A percentile compares a stretch with the other conserved stretches of the same genome.
These are phyloP conservation scores for Hypocreales sp. DNA, from an alignment of 2,329 filamentous ascomycete genomes.

Conservation along the genomic window DNA sequence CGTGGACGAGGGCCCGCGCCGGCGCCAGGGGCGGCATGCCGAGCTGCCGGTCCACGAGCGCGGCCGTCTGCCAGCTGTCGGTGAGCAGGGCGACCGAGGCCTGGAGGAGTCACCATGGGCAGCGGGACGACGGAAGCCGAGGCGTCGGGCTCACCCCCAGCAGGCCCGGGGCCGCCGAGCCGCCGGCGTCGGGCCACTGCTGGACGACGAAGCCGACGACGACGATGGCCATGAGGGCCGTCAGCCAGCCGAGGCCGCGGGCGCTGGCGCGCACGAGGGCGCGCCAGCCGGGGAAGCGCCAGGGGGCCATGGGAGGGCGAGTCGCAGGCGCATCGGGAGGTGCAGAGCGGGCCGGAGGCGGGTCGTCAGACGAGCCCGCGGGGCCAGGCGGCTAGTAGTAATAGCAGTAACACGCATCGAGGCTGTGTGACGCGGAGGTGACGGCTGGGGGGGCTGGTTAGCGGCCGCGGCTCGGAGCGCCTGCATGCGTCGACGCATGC, in stretches of 20 bases:
- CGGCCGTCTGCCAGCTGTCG: conserved; percentile 20
- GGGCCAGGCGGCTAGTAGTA: no score
- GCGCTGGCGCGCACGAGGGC: conserved; percentile 9
- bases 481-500: no score
- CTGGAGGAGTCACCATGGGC: no score
- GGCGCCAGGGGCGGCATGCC: conserved; percentile 12
- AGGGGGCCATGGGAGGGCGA: no score
- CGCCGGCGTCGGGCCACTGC: conserved; percentile 13
- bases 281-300: conserved; percentile 1
- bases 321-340: no score
- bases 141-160: conserved; percentile 18
- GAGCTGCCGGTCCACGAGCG: conserved; percentile 11
- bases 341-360: no score
- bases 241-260: conserved; percentile 16
- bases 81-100: no score
- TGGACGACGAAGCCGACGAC: conserved; percentile 16
- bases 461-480: no score
- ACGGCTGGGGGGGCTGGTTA: no score
- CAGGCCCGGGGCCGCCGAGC: conserved; percentile 14
- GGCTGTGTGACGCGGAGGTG: no score
- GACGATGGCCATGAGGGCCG: conserved; percentile 14
- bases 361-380: no score
- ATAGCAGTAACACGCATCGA: no score
- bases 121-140: conserved; percentile 14
- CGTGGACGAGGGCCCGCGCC: conserved; percentile 14